phyloP scores from a whole-genome alignment of 352 stramenopile genomes.

The Pythium chondricola region DNA sequence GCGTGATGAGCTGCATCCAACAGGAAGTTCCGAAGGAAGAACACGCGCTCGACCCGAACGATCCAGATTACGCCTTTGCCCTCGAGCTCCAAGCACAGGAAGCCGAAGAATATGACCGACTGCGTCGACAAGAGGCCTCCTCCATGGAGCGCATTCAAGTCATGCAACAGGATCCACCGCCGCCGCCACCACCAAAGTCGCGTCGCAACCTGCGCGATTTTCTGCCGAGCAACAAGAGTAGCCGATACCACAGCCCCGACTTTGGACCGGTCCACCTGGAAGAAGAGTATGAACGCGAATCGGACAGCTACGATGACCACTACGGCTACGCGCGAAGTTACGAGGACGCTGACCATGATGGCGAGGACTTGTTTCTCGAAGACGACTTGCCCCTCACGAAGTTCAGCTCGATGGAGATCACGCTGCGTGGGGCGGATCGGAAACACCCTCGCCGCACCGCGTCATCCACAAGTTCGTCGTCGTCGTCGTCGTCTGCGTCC shows the following conservation, averaged over 20 bases:
- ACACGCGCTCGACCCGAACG: conserved; percentile 22
- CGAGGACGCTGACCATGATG: conserved; percentile 4
- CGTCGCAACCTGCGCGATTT: conserved; percentile 7
- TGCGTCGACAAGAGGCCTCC: conserved; percentile 57
- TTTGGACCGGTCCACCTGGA: conserved; percentile 18
- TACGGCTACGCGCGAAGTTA: background rate
- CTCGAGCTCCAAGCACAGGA: conserved; percentile 67
- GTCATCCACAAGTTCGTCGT: background rate
- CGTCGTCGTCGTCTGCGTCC: background rate
- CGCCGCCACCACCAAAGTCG: background rate
- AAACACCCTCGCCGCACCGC: conserved; percentile 5
- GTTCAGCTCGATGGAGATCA: conserved; percentile 18
- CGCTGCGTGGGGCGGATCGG: conserved; percentile 9
- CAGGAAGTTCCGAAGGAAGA: conserved; percentile 55
- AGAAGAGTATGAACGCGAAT: conserved; percentile 21
- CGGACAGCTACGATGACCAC: conserved; percentile 3
- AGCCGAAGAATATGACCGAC: conserved; percentile 65
- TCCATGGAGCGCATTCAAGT: conserved; percentile 61
- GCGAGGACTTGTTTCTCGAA: conserved; percentile 20
- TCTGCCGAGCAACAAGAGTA: background rate
- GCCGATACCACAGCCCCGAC: conserved; percentile 14
- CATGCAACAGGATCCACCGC: conserved; percentile 40
- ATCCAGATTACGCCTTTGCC: conserved; percentile 70
- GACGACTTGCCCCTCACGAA: conserved; percentile 16
- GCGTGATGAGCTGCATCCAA: conserved; percentile 70